phyloP scores from a whole-genome alignment of 495 filamentous ascomycete genomes.

The Trypethelium eluteriae region DNA sequence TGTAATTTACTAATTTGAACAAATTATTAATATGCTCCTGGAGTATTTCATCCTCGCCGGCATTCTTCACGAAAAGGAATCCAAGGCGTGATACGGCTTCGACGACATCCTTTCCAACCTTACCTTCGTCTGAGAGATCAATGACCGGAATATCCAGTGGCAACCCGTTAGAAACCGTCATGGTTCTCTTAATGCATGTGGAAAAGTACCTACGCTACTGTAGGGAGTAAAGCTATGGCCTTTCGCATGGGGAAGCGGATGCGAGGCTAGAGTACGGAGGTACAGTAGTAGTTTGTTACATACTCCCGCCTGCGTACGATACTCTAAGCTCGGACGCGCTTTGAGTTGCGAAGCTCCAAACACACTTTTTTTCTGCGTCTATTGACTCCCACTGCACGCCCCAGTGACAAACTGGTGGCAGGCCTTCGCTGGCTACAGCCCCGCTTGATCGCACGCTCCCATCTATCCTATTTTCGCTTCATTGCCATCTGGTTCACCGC shows the following conservation, averaged over 20 bases:
- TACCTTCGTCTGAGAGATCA: constrained; percentile 53
- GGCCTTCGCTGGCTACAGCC: constrained; percentile 9
- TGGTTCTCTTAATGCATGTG: neutral
- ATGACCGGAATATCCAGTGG: constrained; percentile 63
- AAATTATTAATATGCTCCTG: constrained; percentile 56
- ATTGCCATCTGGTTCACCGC: neutral
- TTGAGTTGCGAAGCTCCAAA: neutral
- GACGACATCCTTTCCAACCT: constrained; percentile 63
- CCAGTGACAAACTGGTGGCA: neutral
- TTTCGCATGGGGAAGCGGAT: too few species aligned
- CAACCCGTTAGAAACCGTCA: constrained; percentile 37
- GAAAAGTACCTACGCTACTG: neutral
- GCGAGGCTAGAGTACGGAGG: too few species aligned
- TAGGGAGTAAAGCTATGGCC: too few species aligned
- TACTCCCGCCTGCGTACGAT: too few species aligned
- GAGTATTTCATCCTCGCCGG: constrained; percentile 59
- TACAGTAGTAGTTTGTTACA: too few species aligned
- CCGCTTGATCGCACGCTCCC: neutral
- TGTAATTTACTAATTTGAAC: constrained; percentile 59
- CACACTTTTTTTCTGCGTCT: neutral
- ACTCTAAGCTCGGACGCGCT: too few species aligned
- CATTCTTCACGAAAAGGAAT: constrained; percentile 79
- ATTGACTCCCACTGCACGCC: neutral
- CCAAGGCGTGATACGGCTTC: constrained; percentile 73
- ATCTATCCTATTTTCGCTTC: neutral